Evolutionary conservation across 208 protist genomes (phyloP), one percentile per base, ranked within the genome.

Genomic region (Trypanosoma melophagium): DNA sequence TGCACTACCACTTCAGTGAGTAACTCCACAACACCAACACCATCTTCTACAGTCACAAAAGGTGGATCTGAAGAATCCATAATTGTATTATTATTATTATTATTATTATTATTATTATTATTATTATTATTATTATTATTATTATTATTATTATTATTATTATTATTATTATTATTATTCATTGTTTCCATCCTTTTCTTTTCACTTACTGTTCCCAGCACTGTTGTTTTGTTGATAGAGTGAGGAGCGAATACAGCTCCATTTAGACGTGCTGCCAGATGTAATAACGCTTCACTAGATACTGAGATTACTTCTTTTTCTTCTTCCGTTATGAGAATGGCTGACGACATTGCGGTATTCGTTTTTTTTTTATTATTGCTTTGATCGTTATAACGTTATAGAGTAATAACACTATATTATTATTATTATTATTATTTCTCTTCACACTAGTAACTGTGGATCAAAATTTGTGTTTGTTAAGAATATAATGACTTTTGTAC

Each of bases 261-360:
- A 41, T 69, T 69, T n/a, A 69, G 52, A 10, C 63, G 53, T 19
- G 63, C 41, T 8, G 63, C 53, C 8, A 69, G 40, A 16, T 60
- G 53, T n/a, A 69, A 41, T 16, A 69, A 22, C 21, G 63, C 63
- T 41, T 53, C 53, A 21, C 52, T 41, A 41, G 40, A 53, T 14
- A 60, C 35, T 38, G n/a, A 7, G 13, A 69, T 53, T 31, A 40
- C 53, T 41, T 69, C 63, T 12, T n/a, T 41, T 53, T 69, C 63
- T 19, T 59, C 63, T n/a, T 7, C 41, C 12, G 53, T 40, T 24
- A 69, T 3, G 2, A 52, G 8, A n/a, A 38, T 14, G 16, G 28
- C 14, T 7, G 44, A 9, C 12, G 55, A 7, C 38, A 60, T 60
- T 2, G n/a, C n/a, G n/a, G n/a, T n/a, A n/a, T n/a, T n/a, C n/a